Percentiles rank a stretch among this genome's conserved stretches.
phyloP scores from a whole-genome alignment of 768 basidiomycete species.

The Phlebiopsis gigantea region DNA sequence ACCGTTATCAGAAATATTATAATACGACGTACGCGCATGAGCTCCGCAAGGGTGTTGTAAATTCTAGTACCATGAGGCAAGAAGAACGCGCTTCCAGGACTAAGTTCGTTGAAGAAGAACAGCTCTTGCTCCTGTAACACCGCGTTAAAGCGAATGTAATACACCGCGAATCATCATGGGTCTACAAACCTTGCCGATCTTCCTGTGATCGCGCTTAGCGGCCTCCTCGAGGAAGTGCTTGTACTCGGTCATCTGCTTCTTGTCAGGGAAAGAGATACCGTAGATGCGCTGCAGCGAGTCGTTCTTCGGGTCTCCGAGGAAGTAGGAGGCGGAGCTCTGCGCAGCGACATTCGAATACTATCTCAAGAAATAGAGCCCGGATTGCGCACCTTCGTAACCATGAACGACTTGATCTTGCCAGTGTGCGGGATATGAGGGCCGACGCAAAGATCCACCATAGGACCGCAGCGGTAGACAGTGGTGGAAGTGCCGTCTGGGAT shows the following conservation, averaged over 20 bases:
- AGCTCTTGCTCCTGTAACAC: constrained; percentile 82
- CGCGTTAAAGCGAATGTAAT: constrained; percentile 8
- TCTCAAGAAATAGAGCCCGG: neutral
- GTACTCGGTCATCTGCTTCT: constrained; percentile 91
- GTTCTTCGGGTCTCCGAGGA: constrained; percentile 89
- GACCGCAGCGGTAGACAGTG: constrained; percentile 97
- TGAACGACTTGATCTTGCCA: constrained; percentile 94
- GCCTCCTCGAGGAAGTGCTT: constrained; percentile 95
- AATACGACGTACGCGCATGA: constrained; percentile 69
- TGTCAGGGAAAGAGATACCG: constrained; percentile 98
- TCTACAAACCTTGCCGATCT: constrained; percentile 73
- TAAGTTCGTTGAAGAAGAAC: constrained; percentile 97
- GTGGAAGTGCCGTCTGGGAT: constrained; percentile 94
- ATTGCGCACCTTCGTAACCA: constrained; percentile 82
- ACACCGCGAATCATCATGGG: neutral
- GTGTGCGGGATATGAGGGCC: constrained; percentile 99
- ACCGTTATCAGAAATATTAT: neutral
- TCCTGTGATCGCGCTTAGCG: constrained; percentile 95
- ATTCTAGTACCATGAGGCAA: constrained; percentile 95
- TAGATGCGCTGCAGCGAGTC: constrained; percentile 96
- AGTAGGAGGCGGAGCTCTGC: constrained; percentile 96
- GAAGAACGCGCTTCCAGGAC: constrained; percentile 95
- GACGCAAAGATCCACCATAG: constrained; percentile 95
- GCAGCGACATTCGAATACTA: neutral
- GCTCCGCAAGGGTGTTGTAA: constrained; percentile 88